phyloP scores from a whole-genome alignment of 2,329 filamentous ascomycete genomes.

The Botryotinia convoluta region DNA sequence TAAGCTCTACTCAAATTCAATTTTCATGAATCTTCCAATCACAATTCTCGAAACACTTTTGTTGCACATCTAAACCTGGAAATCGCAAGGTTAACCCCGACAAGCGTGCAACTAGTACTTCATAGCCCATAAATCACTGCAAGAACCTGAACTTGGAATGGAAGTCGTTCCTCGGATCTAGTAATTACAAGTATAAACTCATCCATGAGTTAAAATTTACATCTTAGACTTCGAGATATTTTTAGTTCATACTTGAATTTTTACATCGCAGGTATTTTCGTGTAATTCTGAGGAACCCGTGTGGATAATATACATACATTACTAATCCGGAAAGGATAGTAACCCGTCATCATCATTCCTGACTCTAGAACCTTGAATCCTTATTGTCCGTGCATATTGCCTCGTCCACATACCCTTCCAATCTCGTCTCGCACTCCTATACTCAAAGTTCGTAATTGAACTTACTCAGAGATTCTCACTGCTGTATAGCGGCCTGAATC shows the following conservation, averaged over 20 bases:
- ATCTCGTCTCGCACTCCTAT: not conserved
- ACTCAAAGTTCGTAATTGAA: accelerated
- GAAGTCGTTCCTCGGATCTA: not conserved
- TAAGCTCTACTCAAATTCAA: not conserved
- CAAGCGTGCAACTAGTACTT: not conserved
- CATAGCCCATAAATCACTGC: not conserved
- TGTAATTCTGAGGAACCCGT: accelerated
- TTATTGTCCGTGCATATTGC: not conserved
- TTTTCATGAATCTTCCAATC: not conserved
- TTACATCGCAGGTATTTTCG: not conserved
- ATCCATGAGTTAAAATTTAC: no score
- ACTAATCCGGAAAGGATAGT: not conserved
- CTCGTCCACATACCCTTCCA: not conserved
- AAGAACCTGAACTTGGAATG: accelerated
- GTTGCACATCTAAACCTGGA: not conserved
- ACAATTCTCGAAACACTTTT: not conserved
- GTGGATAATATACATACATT: not conserved
- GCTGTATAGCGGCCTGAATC: not conserved
- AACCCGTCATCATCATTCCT: not conserved
- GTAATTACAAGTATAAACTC: not conserved
- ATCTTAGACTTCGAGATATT: not conserved
- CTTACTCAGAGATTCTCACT: not conserved
- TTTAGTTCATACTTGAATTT: not conserved
- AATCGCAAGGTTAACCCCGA: not conserved
- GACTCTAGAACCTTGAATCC: not conserved